Evolutionary conservation across 208 protist genomes (phyloP), one percentile per base, ranked within the genome.

Genomic region (Angomonas deanei): DNA sequence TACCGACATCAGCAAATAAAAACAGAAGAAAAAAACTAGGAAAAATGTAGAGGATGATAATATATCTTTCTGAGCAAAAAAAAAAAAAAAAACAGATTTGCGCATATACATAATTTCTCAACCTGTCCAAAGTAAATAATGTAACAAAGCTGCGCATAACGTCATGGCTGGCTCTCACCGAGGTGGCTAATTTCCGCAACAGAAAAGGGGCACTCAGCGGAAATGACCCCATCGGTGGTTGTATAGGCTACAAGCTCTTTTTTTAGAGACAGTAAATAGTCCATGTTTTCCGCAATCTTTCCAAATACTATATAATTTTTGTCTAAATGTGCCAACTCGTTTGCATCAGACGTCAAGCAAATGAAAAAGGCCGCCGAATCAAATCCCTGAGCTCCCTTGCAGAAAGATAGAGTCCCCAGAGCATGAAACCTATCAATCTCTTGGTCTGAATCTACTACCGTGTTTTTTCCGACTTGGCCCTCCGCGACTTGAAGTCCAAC

Each of bases 351-450:
- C 1, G 85, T 92, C 32, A 94, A 55, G 65, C 84, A 92, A 31
- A 94, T 78, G 64, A 94, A 92, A 74, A 94, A 92, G 46, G 82
- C 70, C 0, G 78, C 84, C 2, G 76, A 76, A 50, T 94, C 88
- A 66, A 88, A 84, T 17, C 38, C 42, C 33, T 24, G 63, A 6
- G 72, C 69, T 28, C 72, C 82, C 8, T 85, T 68, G 68, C 88
- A 92, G 19, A 92, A 53, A 1, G 85, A 92, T 50, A 92, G 26
- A 28, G 84, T 68, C 13, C 85, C 85, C 6, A 61, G 64, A 64
- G 88, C 83, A 10, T 65, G 68, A 49, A 87, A 30, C 17, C 66
- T 65, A 26, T 81, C 82, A 15, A 91, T 46, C 68, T 94, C 88
- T 13, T 32, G 58, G 27, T 94, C 88, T 15, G 91, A 42, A 8